Conservation (phyloP, 495 filamentous ascomycete species). For the Tuber aestivum region DNA sequence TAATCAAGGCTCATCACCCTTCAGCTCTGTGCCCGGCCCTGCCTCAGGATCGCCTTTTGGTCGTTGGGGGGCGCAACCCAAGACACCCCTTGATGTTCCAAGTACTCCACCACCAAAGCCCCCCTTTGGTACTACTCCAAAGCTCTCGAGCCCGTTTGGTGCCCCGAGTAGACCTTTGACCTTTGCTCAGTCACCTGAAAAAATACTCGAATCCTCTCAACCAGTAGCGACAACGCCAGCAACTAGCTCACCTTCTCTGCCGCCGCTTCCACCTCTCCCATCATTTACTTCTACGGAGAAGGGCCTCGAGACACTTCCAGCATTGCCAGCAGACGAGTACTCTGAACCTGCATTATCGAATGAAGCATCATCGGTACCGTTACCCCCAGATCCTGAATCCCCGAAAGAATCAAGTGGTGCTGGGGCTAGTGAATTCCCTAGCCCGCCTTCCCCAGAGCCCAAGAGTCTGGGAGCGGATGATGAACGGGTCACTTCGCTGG, state of each 20-base stretch:
- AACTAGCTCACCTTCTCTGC: background rate
- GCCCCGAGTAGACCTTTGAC: background rate
- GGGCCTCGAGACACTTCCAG: background rate
- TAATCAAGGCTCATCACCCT: constrained; percentile 18
- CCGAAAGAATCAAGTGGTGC: constrained; percentile 19
- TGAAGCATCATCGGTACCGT: background rate
- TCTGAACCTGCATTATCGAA: background rate
- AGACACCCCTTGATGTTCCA: constrained; percentile 8
- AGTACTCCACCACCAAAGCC: constrained; percentile 4
- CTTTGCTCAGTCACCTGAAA: background rate
- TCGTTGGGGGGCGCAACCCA: background rate
- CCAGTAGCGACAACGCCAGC: background rate
- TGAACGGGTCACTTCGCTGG: constrained; percentile 34
- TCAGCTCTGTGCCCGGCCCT: constrained; percentile 11
- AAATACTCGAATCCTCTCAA: background rate
- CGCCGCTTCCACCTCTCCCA: background rate
- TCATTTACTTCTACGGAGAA: background rate
- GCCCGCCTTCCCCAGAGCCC: constrained; percentile 41
- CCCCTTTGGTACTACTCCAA: constrained; percentile 15
- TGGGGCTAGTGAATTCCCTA: constrained; percentile 29
- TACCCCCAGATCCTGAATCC: constrained; percentile 4
- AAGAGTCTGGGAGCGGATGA: constrained; percentile 45
- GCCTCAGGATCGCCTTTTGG: constrained; percentile 15
- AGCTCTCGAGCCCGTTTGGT: constrained; percentile 20
- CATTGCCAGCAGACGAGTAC: background rate